These are phyloP conservation scores for Colletotrichum limetticola DNA, from an alignment of 2,329 filamentous ascomycete genomes.

Conservation along the genomic window DNA sequence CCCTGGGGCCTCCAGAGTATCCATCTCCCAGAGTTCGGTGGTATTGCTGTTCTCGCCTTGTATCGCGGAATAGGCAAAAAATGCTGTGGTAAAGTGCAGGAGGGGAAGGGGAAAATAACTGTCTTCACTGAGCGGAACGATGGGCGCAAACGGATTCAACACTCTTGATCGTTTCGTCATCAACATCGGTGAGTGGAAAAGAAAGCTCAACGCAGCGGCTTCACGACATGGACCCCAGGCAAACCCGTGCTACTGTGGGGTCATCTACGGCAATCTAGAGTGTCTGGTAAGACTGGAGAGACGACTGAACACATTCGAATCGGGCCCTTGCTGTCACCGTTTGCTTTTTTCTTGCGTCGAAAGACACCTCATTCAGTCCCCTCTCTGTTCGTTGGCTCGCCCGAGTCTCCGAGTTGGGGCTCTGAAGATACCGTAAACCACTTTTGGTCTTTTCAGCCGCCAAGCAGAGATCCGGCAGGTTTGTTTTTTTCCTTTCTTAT, in stretches of 20 bases:
- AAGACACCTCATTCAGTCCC: not conserved
- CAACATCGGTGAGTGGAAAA: slow-evolving; percentile 16
- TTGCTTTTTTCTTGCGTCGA: slow-evolving; percentile 8
- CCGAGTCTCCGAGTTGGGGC: too few species aligned
- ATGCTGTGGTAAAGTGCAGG: not conserved
- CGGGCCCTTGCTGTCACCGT: slow-evolving; percentile 17
- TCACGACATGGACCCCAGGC: slow-evolving; percentile 4
- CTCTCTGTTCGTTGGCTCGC: not conserved
- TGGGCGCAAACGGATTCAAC: not conserved
- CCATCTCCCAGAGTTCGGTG: not conserved
- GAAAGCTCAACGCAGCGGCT: slow-evolving; percentile 2
- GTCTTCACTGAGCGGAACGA: too few species aligned
- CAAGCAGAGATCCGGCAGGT: not conserved
- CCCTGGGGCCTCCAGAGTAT: not conserved
- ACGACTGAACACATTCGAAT: slow-evolving; percentile 4
- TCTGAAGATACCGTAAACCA: not conserved
- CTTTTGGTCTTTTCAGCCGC: not conserved
- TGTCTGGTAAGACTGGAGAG: not conserved
- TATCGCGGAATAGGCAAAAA: slow-evolving; percentile 6
- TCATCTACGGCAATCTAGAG: not conserved
- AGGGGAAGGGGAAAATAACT: not conserved
- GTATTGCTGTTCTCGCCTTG: slow-evolving; percentile 15
- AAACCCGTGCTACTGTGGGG: not conserved
- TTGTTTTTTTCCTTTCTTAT: not conserved
- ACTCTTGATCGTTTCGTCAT: slow-evolving; percentile 7